Evolutionary conservation across 1,139 yeast genomes (phyloP), one percentile per base, ranked within the genome.

Genomic region (Zygosaccharomyces sapae): DNA sequence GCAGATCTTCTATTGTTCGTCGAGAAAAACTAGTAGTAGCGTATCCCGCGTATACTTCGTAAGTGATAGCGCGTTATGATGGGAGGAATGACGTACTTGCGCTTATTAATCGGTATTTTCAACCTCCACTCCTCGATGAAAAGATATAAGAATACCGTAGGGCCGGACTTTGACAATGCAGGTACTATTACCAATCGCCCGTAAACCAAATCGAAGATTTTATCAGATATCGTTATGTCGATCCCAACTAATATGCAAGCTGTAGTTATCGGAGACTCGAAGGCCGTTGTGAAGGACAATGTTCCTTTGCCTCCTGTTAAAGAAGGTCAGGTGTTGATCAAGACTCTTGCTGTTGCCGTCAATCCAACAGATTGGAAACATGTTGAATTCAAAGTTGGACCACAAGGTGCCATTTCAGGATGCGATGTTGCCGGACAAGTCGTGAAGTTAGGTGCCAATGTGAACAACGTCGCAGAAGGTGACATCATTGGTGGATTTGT

Each of bases 351-450:
- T 2, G 74, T 66, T 45, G 89, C 88, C 3, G 72, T 76, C 35
- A 86, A 86, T 61, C 94, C 94, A 39, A 79, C 86, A 10, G 94
- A 86, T 62, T 83, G 85, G 84, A 83, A 82, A 58, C 86, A 81
- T 55, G 61, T 74, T 35, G 70, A 58, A 5, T 61, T 47, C 43
- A 59, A 68, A 6, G 58, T 70, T 50, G 75, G 74, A 19, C 59
- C 66, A 1, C 69, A 72, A 36, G 86, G 82, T 20, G 62, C 73
- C 33, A 72, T 77, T 44, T 60, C 70, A 16, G 87, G 87, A 12
- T 70, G 80, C 43, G 87, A 81, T 56, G 76, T 73, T 29, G 67
- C 83, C 41, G 94, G 94, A 45, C 68, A 67, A 18, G 81, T 85
- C 34, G 72, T 70, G 19, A 70, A 72, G 30, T 74, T 83, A 33